Conservation (phyloP, 352 stramenopile genomes). For the Phytopythium oedochilum region DNA sequence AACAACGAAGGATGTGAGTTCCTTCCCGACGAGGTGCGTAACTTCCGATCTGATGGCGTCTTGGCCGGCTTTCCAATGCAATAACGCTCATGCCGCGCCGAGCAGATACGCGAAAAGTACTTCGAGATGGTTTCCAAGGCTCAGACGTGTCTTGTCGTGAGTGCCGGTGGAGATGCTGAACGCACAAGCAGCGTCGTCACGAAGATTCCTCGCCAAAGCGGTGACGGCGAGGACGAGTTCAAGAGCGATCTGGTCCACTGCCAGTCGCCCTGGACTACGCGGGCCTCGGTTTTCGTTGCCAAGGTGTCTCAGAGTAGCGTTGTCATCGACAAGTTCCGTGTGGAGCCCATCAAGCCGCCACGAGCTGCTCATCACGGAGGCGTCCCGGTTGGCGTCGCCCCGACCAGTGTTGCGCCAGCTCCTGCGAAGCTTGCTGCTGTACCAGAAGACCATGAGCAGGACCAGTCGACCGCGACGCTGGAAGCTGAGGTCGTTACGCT, state of each 20-base stretch:
- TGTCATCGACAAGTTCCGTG: slow-evolving; percentile 18
- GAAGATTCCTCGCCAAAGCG: slow-evolving; percentile 7
- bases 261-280: slow-evolving; percentile 26
- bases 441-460: slow-evolving; percentile 1
- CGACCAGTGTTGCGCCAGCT: background rate
- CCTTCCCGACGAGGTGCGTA: background rate
- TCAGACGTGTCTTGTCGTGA: slow-evolving; percentile 32
- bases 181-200: slow-evolving; percentile 34
- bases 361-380: background rate
- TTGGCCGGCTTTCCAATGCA: too few relatives aligned
- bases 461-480: slow-evolving; percentile 17
- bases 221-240: slow-evolving; percentile 39
- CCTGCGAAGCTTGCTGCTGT: background rate
- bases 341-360: background rate
- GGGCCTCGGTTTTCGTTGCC: slow-evolving; percentile 26
- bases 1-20: slow-evolving; percentile 26
- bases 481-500: slow-evolving; percentile 31
- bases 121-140: slow-evolving; percentile 30
- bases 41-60: background rate
- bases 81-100: too few relatives aligned
- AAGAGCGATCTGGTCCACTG: slow-evolving; percentile 58
- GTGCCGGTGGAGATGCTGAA: slow-evolving; percentile 19
- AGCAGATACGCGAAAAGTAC: slow-evolving; percentile 31
- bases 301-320: slow-evolving; percentile 42
- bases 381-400: background rate